Conservation (phyloP, 805 yeast genomes). For the Tetrapisispora taiwanensis region DNA sequence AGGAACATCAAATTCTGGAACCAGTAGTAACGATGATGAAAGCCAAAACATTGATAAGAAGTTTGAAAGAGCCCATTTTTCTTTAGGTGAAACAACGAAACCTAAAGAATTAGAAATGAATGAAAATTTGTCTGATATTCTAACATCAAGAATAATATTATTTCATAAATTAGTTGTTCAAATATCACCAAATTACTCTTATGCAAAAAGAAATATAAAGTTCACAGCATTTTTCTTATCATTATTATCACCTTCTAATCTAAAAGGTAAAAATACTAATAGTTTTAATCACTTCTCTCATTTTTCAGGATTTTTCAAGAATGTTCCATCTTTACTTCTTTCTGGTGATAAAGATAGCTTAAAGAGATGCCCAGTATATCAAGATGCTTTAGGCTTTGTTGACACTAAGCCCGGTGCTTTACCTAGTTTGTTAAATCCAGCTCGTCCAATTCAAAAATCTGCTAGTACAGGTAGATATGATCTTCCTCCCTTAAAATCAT, state of each 20-base stretch:
- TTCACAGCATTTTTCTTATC: conserved; percentile 39
- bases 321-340: conserved; percentile 25
- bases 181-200: conserved; percentile 48
- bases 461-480: conserved; percentile 11
- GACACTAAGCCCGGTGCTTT: background rate
- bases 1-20: conserved; percentile 8
- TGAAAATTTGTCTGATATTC: conserved; percentile 29
- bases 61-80: background rate
- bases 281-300: conserved; percentile 9
- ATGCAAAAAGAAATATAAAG: conserved; percentile 59
- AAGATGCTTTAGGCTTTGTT: conserved; percentile 26
- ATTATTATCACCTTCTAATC: conserved; percentile 7
- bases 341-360: conserved; percentile 26
- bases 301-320: conserved; percentile 24
- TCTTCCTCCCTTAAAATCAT: conserved; percentile 24
- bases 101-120: conserved; percentile 31
- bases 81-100: conserved; percentile 16
- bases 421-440: background rate
- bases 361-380: conserved; percentile 30
- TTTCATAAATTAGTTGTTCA: conserved; percentile 35
- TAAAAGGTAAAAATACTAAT: background rate
- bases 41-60: background rate
- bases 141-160: conserved; percentile 34
- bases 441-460: background rate
- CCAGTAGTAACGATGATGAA: conserved; percentile 14